Percentiles rank a stretch among this genome's conserved stretches.
Evolutionary conservation across 2,329 filamentous ascomycete species (phyloP).

Genomic region (Penicillium palitans): DNA sequence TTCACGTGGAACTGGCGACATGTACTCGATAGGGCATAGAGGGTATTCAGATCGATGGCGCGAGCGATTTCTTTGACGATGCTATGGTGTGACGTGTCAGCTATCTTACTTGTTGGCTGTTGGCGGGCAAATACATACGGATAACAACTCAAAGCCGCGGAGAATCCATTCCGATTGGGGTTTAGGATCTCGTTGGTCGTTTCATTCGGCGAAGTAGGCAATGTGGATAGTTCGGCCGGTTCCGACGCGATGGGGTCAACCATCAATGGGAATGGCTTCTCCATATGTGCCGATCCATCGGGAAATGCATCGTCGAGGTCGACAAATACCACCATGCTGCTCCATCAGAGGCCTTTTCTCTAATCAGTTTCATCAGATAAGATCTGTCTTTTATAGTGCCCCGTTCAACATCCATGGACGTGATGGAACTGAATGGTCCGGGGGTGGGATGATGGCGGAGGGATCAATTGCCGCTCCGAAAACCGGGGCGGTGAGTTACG

Average conservation of each 20-base stretch:
- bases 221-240: slow-evolving; percentile 14
- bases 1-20: slow-evolving; percentile 77
- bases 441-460: slow-evolving; percentile 29
- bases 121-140: slow-evolving; percentile 41
- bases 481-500: slow-evolving; percentile 6
- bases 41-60: slow-evolving; percentile 79
- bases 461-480: slow-evolving; percentile 8
- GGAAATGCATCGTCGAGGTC: slow-evolving; percentile 45
- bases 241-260: slow-evolving; percentile 15
- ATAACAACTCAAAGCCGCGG: slow-evolving; percentile 50
- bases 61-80: slow-evolving; percentile 74
- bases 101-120: slow-evolving; percentile 7
- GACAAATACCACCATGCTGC: slow-evolving; percentile 52
- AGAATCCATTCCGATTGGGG: slow-evolving; percentile 39
- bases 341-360: slow-evolving; percentile 22
- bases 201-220: slow-evolving; percentile 14
- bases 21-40: slow-evolving; percentile 78
- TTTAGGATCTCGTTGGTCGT: neutral
- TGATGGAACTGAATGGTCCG: slow-evolving; percentile 3
- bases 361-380: slow-evolving; percentile 28
- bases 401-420: neutral
- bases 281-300: slow-evolving; percentile 20
- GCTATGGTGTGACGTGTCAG: slow-evolving; percentile 50
- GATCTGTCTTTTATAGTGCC: slow-evolving; percentile 11
- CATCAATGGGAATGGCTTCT: slow-evolving; percentile 24